Base-by-base conservation (phyloP, 148 eudicot genomes). In the Rhododendron simsii region DNA sequence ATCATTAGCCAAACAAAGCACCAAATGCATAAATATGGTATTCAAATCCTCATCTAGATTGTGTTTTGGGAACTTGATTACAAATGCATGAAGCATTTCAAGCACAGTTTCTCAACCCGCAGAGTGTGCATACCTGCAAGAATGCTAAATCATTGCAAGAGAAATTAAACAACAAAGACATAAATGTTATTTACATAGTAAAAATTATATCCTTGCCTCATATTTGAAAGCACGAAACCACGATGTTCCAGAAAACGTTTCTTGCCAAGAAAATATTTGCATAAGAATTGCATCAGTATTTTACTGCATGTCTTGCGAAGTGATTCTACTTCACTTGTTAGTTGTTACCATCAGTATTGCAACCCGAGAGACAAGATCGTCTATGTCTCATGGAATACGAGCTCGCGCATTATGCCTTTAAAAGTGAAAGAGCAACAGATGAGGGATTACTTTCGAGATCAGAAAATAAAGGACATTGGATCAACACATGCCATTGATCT, bases 51-150 rank as follows among this genome's bases (percentile, higher is more conserved):
- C 92, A 87, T 93, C 91, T 26, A 95, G 69, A 53, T 92, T 44
- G 18, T 86, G 84, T 80, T 50, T 84, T 20, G 99, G 98, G 88
- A 95, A 93, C 87, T 92, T 94, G 81, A 86, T 83, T 82, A 93
- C 91, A 71, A 96, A 88, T 84, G 91, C 92, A 87, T 88, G 92
- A 21, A 96, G 90, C 97, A 96, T 96, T 90, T 96, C 99, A 85
- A 96, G 94, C 59, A 91, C 96, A 74, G 98, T 91, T 89, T 92
- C 95, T 88, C 98, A 95, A 85, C 99, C 99, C 51, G 93, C 84
- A 20, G 98, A 91, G 89, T 95, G 95, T 86, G 94, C 94, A 87
- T 96, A 96, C 55, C 98, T 96, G 91, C 80, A 84, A 90, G 44
- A 33, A 83, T 44, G 74, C n/a, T 51, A 50, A 79, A 63, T 44